Percentiles rank a stretch among this genome's conserved stretches.
These are phyloP conservation scores for Marsdenia floribunda DNA, from an alignment of 257 asterid genomes.

Conservation along the genomic window DNA sequence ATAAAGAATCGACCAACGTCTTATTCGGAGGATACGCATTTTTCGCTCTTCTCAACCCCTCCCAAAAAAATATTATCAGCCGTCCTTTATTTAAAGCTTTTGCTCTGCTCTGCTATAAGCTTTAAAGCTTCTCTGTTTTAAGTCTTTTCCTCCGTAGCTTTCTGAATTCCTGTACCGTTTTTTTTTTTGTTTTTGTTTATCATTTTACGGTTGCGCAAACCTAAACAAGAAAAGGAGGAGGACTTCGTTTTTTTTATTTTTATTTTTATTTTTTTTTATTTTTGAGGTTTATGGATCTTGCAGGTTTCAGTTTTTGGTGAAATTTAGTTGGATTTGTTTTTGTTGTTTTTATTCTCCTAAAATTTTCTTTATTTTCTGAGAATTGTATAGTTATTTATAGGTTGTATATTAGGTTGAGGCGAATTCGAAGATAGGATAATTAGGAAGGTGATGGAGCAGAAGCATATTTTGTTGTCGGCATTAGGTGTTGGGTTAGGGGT, in stretches of 20 bases:
- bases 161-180: background rate
- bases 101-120: background rate
- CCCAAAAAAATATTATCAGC: background rate
- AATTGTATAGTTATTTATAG: background rate
- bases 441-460: conserved; percentile 66
- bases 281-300: background rate
- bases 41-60: conserved; percentile 12
- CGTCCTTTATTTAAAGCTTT: background rate
- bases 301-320: background rate
- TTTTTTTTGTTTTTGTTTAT: too few species aligned
- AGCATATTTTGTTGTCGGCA: conserved; percentile 71
- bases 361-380: background rate
- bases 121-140: background rate
- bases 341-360: background rate
- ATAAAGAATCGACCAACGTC: conserved; percentile 33
- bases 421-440: background rate
- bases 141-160: background rate
- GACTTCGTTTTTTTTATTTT: too few species aligned
- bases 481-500: conserved; percentile 87
- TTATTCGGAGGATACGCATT: conserved; percentile 37
- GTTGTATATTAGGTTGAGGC: background rate
- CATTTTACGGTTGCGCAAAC: too few species aligned
- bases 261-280: too few species aligned
- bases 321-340: too few species aligned
- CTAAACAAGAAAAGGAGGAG: too few species aligned